Conservation (phyloP, 2,329 filamentous ascomycete genomes). For the Grosmannia serpens region DNA sequence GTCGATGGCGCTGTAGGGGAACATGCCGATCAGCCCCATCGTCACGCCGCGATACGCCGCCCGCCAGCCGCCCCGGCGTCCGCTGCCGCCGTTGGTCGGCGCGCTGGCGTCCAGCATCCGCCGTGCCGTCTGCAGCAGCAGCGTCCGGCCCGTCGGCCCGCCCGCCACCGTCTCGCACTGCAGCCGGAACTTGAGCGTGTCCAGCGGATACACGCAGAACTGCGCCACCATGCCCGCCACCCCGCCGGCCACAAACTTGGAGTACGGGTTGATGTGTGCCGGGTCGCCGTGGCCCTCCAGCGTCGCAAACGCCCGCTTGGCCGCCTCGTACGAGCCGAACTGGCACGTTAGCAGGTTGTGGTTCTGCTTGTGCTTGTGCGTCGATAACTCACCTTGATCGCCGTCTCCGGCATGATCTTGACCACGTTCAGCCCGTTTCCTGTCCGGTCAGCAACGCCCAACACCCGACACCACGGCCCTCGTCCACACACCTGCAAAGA, state of each 20-base stretch:
- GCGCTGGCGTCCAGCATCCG: slow-evolving; percentile 48
- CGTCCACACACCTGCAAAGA: slow-evolving; percentile 69
- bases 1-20: slow-evolving; percentile 94
- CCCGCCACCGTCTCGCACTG: slow-evolving; percentile 89
- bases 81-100: slow-evolving; percentile 24
- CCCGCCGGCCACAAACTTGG: slow-evolving; percentile 85
- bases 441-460: slow-evolving; percentile 22
- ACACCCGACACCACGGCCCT: neutral
- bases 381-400: slow-evolving; percentile 67
- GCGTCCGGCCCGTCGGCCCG: slow-evolving; percentile 68
- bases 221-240: slow-evolving; percentile 90
- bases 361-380: neutral
- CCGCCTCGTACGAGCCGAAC: slow-evolving; percentile 93
- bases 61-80: slow-evolving; percentile 55
- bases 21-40: slow-evolving; percentile 92
- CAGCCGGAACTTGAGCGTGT: slow-evolving; percentile 71
- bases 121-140: slow-evolving; percentile 70
- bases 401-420: slow-evolving; percentile 98
- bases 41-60: slow-evolving; percentile 86
- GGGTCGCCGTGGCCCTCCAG: slow-evolving; percentile 83
- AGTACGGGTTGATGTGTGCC: slow-evolving; percentile 65
- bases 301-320: slow-evolving; percentile 75
- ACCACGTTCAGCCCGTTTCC: slow-evolving; percentile 93
- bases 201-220: slow-evolving; percentile 90
- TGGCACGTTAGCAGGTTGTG: slow-evolving; percentile 10